A percentile compares a stretch with the other conserved stretches of the same genome.
Evolutionary conservation across 257 asterid species (phyloP).

Genomic region (Solanum sparsipilum): DNA sequence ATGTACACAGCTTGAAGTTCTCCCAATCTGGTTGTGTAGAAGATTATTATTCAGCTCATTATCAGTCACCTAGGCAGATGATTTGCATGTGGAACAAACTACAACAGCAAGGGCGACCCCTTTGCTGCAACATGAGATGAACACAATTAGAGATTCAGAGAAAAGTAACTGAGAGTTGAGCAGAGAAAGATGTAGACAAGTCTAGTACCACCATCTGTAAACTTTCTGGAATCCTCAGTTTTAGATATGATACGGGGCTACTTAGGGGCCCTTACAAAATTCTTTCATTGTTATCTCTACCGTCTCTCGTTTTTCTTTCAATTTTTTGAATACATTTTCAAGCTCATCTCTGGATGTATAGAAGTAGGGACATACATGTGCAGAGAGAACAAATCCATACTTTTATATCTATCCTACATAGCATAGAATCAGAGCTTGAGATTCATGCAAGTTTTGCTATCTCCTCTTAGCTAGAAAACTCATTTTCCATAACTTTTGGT

Average conservation of each 20-base stretch:
- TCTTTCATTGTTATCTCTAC: not conserved
- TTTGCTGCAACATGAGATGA: slow-evolving; percentile 85
- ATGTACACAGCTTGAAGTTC: slow-evolving; percentile 76
- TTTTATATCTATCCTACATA: not conserved
- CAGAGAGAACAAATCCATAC: not conserved
- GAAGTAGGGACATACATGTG: slow-evolving; percentile 2
- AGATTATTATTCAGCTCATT: slow-evolving; percentile 74
- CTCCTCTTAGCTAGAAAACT: not conserved
- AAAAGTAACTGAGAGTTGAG: not conserved
- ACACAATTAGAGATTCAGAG: not conserved
- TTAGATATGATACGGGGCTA: slow-evolving; percentile 13
- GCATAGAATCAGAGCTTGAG: not conserved
- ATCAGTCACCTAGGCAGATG: slow-evolving; percentile 94
- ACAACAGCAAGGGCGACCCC: slow-evolving; percentile 39
- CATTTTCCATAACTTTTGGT: not conserved
- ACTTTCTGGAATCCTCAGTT: slow-evolving; percentile 7
- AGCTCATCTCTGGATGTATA: slow-evolving; percentile 19
- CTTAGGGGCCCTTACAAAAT: not conserved
- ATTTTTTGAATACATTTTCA: not conserved
- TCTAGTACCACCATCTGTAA: slow-evolving; percentile 31
- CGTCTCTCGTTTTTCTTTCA: not conserved
- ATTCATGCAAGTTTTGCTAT: not conserved
- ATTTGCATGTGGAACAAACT: slow-evolving; percentile 79
- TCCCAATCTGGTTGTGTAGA: slow-evolving; percentile 89
- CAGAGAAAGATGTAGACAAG: slow-evolving; percentile 3